A percentile compares a stretch with the other conserved stretches of the same genome.
phyloP scores from a whole-genome alignment of 148 eudicot species.

The Pouteria glomerata region DNA sequence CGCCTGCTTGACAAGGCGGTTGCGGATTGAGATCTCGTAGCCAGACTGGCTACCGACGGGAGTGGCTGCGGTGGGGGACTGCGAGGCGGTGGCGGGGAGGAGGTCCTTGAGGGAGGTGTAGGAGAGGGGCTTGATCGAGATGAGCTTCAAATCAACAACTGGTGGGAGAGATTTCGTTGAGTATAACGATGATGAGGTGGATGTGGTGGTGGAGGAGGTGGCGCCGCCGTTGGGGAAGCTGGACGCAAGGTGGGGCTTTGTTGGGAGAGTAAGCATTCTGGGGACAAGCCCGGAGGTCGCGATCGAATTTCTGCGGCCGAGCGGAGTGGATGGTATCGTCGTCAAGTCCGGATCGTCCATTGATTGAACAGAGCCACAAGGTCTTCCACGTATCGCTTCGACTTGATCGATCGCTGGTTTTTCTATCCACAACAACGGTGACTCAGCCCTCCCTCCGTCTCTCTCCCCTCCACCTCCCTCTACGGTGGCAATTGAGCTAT shows the following conservation, averaged over 20 bases:
- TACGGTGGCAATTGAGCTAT: too few relatives aligned
- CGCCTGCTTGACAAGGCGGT: slow-evolving; percentile 85
- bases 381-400: too few relatives aligned
- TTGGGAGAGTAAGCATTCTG: slow-evolving; percentile 10
- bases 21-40: slow-evolving; percentile 67
- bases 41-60: slow-evolving; percentile 18
- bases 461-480: too few relatives aligned
- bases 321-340: background rate
- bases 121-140: slow-evolving; percentile 34
- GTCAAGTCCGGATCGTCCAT: background rate
- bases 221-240: slow-evolving; percentile 1
- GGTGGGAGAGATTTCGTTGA: slow-evolving; percentile 21
- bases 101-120: slow-evolving; percentile 68
- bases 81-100: slow-evolving; percentile 34
- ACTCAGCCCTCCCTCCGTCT: too few relatives aligned
- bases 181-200: slow-evolving; percentile 9
- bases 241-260: slow-evolving; percentile 3
- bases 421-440: too few relatives aligned
- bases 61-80: slow-evolving; percentile 32
- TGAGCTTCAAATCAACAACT: slow-evolving; percentile 44
- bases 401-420: too few relatives aligned
- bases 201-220: background rate
- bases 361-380: background rate
- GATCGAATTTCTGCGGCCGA: slow-evolving; percentile 29
- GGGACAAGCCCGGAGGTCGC: slow-evolving; percentile 18